Conservation (phyloP, 2,329 filamentous ascomycete genomes). For the Raffaelea ambrosiae region DNA sequence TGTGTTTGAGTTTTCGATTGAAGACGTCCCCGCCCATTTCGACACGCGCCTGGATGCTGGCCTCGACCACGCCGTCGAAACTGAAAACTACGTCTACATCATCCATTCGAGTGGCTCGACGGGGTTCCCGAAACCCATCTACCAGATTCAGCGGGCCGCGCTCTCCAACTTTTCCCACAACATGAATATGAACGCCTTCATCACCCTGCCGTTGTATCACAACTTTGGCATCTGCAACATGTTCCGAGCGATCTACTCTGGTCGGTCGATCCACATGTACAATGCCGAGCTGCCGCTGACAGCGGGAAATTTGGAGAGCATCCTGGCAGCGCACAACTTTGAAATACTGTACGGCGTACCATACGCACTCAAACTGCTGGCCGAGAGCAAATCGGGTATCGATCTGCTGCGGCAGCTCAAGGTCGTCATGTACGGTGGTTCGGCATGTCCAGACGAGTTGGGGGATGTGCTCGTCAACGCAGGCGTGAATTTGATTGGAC, state of each 20-base stretch:
- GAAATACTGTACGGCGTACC: constrained; percentile 55
- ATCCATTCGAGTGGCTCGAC: constrained; percentile 41
- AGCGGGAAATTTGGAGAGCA: constrained; percentile 33
- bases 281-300: constrained; percentile 49
- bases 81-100: constrained; percentile 14
- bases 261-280: constrained; percentile 42
- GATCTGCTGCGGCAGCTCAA: constrained; percentile 34
- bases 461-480: constrained; percentile 30
- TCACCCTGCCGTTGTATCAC: constrained; percentile 51
- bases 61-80: constrained; percentile 20
- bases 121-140: constrained; percentile 55
- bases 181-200: constrained; percentile 36
- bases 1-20: constrained; percentile 22
- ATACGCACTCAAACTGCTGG: constrained; percentile 54
- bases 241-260: constrained; percentile 41
- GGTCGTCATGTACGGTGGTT: constrained; percentile 49
- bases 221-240: constrained; percentile 48
- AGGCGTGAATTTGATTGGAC: constrained; percentile 1
- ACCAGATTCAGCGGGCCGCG: constrained; percentile 42
- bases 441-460: constrained; percentile 49
- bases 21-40: constrained; percentile 13
- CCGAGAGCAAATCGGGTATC: constrained; percentile 48
- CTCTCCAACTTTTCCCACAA: constrained; percentile 35
- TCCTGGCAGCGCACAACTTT: constrained; percentile 31
- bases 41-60: constrained; percentile 19